Conservation (phyloP, 2,329 filamentous ascomycete genomes). For the Emergomyces pasteurianus region DNA sequence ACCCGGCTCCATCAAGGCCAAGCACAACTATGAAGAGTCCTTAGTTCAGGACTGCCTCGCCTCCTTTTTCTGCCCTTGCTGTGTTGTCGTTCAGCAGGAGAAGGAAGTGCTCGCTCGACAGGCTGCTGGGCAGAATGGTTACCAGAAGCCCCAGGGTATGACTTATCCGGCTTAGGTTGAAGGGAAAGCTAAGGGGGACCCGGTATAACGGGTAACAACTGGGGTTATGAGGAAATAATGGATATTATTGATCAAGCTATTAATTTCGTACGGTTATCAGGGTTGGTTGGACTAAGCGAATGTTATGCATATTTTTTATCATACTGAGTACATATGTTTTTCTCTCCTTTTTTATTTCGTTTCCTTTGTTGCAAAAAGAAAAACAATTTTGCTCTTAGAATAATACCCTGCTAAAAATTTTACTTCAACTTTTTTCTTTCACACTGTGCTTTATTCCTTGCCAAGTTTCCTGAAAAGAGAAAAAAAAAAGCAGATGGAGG, state of each 20-base stretch:
- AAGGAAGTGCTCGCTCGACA: conserved; percentile 3
- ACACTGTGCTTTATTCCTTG: not conserved
- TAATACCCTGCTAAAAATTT: not conserved
- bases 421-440: not conserved
- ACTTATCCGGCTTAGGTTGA: not conserved
- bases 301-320: not conserved
- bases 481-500: too few relatives aligned
- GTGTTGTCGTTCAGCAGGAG: conserved; percentile 4
- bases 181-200: not conserved
- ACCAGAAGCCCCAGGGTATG: conserved; percentile 3
- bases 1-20: conserved; percentile 4
- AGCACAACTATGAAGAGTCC: conserved; percentile 3
- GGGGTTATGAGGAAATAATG: not conserved
- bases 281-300: not conserved
- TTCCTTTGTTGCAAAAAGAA: not conserved
- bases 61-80: conserved; percentile 5
- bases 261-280: not conserved
- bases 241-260: not conserved
- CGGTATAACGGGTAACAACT: not conserved
- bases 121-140: not conserved
- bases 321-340: not conserved
- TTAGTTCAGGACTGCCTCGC: conserved; percentile 2
- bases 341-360: not conserved
- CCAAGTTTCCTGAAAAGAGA: not conserved
- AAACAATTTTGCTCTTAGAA: not conserved